Evolutionary conservation across 108 stramenopile species (phyloP).

Genomic region (Parmales sp.): DNA sequence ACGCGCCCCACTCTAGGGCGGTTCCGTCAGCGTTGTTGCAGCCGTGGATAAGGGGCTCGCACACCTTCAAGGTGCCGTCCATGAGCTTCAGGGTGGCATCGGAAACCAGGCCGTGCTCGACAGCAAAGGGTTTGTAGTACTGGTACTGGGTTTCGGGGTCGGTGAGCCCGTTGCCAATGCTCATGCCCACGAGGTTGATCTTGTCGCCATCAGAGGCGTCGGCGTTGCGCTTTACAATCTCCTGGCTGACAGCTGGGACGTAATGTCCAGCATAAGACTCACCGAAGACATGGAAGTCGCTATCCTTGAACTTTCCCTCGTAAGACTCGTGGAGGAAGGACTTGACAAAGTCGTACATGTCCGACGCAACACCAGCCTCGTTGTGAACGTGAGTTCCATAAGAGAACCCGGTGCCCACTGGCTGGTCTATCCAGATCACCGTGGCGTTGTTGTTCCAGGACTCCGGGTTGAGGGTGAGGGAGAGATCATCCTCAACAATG

Average conservation of each 20-base stretch:
- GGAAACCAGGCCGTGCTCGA: slow-evolving; percentile 3
- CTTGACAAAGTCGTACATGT: slow-evolving; percentile 41
- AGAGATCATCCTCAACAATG: slow-evolving; percentile 7
- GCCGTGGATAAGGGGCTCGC: slow-evolving; percentile 24
- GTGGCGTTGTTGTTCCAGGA: slow-evolving; percentile 42
- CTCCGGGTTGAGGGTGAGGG: slow-evolving; percentile 21
- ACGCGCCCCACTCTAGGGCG: background rate
- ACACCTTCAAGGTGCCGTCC: slow-evolving; percentile 17
- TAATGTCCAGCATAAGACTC: slow-evolving; percentile 37
- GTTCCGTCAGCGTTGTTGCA: slow-evolving; percentile 15
- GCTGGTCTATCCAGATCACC: slow-evolving; percentile 79
- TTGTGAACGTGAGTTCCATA: slow-evolving; percentile 40
- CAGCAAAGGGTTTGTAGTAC: background rate
- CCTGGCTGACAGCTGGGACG: slow-evolving; percentile 26
- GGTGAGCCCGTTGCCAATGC: slow-evolving; percentile 52
- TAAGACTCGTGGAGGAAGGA: slow-evolving; percentile 32
- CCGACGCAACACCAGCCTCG: slow-evolving; percentile 31
- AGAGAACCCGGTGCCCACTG: slow-evolving; percentile 71
- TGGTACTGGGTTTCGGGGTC: slow-evolving; percentile 33
- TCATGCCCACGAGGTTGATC: slow-evolving; percentile 42
- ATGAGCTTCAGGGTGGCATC: slow-evolving; percentile 1
- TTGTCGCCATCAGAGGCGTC: background rate
- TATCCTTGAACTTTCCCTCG: background rate
- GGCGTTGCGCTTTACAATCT: slow-evolving; percentile 11
- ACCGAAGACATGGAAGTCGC: slow-evolving; percentile 20